A percentile compares a stretch with the other conserved stretches of the same genome.
phyloP scores from a whole-genome alignment of 306 rosid genomes.

The Boehmeria nivea region DNA sequence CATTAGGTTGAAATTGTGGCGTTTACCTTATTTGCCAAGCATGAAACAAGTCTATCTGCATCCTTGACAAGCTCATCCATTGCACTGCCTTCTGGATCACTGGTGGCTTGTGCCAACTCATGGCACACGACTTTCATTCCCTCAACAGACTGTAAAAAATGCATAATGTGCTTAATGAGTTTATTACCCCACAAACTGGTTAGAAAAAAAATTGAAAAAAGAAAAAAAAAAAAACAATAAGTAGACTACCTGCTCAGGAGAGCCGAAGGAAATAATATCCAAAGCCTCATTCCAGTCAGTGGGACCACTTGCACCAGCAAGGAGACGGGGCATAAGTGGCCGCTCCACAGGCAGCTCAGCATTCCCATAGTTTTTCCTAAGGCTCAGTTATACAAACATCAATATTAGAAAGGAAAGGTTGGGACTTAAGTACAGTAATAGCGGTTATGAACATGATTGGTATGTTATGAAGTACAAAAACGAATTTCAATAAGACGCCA shows the following conservation, averaged over 20 bases:
- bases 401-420: conserved; percentile 3
- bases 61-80: conserved; percentile 87
- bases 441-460: not conserved
- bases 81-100: conserved; percentile 84
- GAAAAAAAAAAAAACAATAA: not conserved
- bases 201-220: not conserved
- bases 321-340: conserved; percentile 47
- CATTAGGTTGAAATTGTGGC: not conserved
- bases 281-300: conserved; percentile 97
- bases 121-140: conserved; percentile 99
- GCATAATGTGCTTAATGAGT: conserved; percentile 6
- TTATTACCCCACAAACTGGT: not conserved
- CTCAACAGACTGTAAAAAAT: conserved; percentile 78
- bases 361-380: conserved; percentile 65
- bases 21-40: conserved; percentile 79
- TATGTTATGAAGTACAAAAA: not conserved
- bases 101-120: conserved; percentile 87
- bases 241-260: conserved; percentile 83
- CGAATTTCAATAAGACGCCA: not conserved
- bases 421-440: not conserved
- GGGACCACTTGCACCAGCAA: conserved; percentile 62
- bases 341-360: conserved; percentile 64
- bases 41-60: conserved; percentile 88
- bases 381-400: conserved; percentile 8
- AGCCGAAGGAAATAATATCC: conserved; percentile 82